Evolutionary conservation across 495 filamentous ascomycete species (phyloP).

Genomic region (Trichocladium antarcticum): DNA sequence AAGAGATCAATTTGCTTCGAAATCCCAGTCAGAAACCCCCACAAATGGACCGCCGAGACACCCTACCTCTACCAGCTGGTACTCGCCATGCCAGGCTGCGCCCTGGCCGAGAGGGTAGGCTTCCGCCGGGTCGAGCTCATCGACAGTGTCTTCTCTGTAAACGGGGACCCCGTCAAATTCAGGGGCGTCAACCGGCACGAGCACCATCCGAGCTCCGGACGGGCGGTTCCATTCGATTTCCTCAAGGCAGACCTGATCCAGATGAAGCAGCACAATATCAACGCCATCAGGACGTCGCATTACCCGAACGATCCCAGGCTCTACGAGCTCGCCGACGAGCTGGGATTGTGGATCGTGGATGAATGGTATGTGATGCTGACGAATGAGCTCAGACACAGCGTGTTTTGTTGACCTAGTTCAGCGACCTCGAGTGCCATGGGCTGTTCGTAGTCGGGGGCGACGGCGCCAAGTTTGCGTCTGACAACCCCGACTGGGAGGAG

Average conservation of each 20-base stretch:
- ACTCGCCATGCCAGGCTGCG: slow-evolving; percentile 29
- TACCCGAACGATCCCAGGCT: slow-evolving; percentile 49
- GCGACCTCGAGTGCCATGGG: slow-evolving; percentile 64
- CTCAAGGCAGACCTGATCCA: slow-evolving; percentile 47
- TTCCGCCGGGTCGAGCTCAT: slow-evolving; percentile 49
- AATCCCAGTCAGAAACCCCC: slow-evolving; percentile 32
- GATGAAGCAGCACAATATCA: slow-evolving; percentile 61
- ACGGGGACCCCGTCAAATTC: slow-evolving; percentile 48
- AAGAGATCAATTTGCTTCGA: slow-evolving; percentile 15
- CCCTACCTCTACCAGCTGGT: slow-evolving; percentile 49
- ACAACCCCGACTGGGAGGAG: slow-evolving; percentile 57
- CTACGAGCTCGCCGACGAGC: slow-evolving; percentile 56
- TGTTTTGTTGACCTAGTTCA: background rate
- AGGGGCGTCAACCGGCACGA: slow-evolving; percentile 61
- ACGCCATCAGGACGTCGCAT: slow-evolving; percentile 55
- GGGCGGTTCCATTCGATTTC: slow-evolving; percentile 47
- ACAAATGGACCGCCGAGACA: slow-evolving; percentile 61
- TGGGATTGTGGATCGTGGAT: slow-evolving; percentile 61
- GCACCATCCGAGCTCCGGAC: slow-evolving; percentile 49
- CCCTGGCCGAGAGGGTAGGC: slow-evolving; percentile 44
- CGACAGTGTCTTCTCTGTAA: slow-evolving; percentile 48
- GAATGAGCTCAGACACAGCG: background rate
- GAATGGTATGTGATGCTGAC: slow-evolving; percentile 31
- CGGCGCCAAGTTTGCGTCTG: slow-evolving; percentile 42
- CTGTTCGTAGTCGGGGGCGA: slow-evolving; percentile 44